These are phyloP conservation scores for Stemphylium vesicarium DNA, from an alignment of 2,329 filamentous ascomycete genomes.

Conservation along the genomic window DNA sequence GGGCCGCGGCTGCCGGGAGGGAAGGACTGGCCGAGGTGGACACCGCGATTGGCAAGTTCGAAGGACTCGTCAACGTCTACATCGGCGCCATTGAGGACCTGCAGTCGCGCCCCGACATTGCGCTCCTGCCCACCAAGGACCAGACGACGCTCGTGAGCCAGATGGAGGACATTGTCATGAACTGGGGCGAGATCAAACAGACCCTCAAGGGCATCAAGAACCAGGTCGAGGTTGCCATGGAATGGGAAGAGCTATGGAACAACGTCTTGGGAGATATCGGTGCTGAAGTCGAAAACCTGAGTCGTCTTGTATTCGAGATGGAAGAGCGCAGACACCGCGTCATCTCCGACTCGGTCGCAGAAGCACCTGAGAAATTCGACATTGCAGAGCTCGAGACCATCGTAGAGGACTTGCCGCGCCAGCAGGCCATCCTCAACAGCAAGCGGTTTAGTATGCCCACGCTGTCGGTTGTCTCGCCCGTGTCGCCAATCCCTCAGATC, in stretches of 20 bases:
- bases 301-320: constrained; percentile 91
- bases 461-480: constrained; percentile 67
- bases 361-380: constrained; percentile 70
- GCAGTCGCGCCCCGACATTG: constrained; percentile 79
- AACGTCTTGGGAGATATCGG: constrained; percentile 92
- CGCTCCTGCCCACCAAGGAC: constrained; percentile 71
- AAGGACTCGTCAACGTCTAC: constrained; percentile 89
- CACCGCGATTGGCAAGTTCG: constrained; percentile 79
- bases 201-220: constrained; percentile 80
- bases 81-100: constrained; percentile 92
- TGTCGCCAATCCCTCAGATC: constrained; percentile 61
- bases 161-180: constrained; percentile 84
- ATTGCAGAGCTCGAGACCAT: constrained; percentile 92
- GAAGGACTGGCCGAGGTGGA: constrained; percentile 76
- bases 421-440: constrained; percentile 59
- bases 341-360: constrained; percentile 63
- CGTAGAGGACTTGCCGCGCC: constrained; percentile 79
- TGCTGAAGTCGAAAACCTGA: constrained; percentile 81
- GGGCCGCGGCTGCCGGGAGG: constrained; percentile 86
- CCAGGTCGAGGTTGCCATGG: constrained; percentile 96
- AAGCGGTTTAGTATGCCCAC: constrained; percentile 72
- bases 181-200: constrained; percentile 83
- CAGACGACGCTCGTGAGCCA: constrained; percentile 78
- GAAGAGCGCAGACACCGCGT: constrained; percentile 91
- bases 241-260: constrained; percentile 98